Conservation (phyloP, 2,329 filamentous ascomycete genomes). For the Pseudogymnoascus sp. region DNA sequence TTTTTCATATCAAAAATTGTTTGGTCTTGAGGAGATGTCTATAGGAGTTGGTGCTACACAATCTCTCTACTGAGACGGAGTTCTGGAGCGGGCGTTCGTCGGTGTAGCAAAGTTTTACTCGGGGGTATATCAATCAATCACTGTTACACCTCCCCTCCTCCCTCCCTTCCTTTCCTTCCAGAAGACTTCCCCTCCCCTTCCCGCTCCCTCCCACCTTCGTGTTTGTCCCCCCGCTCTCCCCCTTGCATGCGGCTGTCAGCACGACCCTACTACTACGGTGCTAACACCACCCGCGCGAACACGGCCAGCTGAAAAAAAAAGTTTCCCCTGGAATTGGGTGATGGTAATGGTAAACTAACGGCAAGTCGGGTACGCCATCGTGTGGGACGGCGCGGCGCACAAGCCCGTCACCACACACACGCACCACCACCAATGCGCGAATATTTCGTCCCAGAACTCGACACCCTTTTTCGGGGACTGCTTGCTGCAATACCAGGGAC, state of each 20-base stretch:
- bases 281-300: not conserved
- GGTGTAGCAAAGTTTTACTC: not conserved
- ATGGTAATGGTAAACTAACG: conserved; percentile 4
- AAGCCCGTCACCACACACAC: not conserved
- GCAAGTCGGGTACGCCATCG: conserved; percentile 6
- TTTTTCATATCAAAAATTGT: not conserved
- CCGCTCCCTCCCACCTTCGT: not conserved
- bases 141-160: not conserved
- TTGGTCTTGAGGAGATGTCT: not conserved
- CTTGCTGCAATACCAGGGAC: not conserved
- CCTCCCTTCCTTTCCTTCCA: not conserved
- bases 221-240: not conserved
- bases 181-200: not conserved
- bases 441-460: not conserved
- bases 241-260: not conserved
- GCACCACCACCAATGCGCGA: conserved; percentile 1
- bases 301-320: conserved; percentile 2
- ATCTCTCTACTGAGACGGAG: not conserved
- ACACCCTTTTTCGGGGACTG: not conserved
- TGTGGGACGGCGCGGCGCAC: conserved; percentile 4
- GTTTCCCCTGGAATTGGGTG: not conserved
- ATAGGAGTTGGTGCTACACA: not conserved
- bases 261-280: not conserved
- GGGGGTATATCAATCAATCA: not conserved
- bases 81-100: no score